These are phyloP conservation scores for Pseudonitzschia delicatissima DNA, from an alignment of 108 stramenopile species.

Conservation along the genomic window DNA sequence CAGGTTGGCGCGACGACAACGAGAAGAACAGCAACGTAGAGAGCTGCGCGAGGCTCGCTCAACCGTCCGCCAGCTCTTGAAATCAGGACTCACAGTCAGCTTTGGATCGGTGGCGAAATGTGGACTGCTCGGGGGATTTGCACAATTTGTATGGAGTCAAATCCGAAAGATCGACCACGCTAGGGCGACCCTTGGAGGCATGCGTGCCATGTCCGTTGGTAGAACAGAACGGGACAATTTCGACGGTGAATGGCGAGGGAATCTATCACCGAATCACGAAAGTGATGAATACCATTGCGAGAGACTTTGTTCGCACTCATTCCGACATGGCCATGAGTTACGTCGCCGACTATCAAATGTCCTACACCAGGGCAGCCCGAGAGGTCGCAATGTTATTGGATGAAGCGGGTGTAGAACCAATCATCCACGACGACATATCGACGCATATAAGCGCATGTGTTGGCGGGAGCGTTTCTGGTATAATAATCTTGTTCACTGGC, in stretches of 20 bases:
- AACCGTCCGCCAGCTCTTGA: slow-evolving; percentile 65
- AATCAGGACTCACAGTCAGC: slow-evolving; percentile 50
- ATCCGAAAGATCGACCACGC: slow-evolving; percentile 68
- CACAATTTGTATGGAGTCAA: slow-evolving; percentile 76
- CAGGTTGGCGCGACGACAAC: slow-evolving; percentile 12
- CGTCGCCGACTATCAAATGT: slow-evolving; percentile 78
- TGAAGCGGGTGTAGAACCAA: slow-evolving; percentile 73
- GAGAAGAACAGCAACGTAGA: slow-evolving; percentile 1
- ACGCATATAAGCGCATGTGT: slow-evolving; percentile 76
- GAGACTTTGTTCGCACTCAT: slow-evolving; percentile 70
- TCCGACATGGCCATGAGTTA: slow-evolving; percentile 83
- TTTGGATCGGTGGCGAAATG: slow-evolving; percentile 84
- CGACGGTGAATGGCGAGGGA: neutral
- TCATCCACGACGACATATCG: slow-evolving; percentile 82
- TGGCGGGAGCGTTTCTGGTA: slow-evolving; percentile 53
- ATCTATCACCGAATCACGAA: slow-evolving; percentile 17
- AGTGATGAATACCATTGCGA: slow-evolving; percentile 29
- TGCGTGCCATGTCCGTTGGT: slow-evolving; percentile 69
- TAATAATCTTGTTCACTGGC: slow-evolving; percentile 63
- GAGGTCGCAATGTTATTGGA: slow-evolving; percentile 78
- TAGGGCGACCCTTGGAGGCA: slow-evolving; percentile 38
- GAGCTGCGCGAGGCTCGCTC: neutral
- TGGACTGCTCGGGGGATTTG: slow-evolving; percentile 76
- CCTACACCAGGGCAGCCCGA: slow-evolving; percentile 69
- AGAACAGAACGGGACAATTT: neutral